Evolutionary conservation across 805 yeast genomes (phyloP), one percentile per base, ranked within the genome.

Genomic region (Blastobotrys americana): DNA sequence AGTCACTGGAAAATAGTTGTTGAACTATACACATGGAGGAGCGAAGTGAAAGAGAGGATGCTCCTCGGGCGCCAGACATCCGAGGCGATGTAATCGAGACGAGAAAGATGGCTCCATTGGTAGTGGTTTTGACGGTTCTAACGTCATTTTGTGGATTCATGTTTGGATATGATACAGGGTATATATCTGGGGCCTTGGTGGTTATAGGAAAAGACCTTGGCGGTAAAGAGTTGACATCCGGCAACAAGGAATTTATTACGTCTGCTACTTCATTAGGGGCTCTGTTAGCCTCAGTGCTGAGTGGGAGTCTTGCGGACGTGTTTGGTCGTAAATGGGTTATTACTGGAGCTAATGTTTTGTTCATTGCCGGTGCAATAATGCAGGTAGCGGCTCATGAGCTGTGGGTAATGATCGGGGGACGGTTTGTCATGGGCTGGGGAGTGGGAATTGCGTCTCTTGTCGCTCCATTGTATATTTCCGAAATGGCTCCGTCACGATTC

Each of bases 131-230:
- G 42, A 84, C 95, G 0, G 69, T 80, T 41, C 51, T 61, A 20
- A 79, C 96, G 0, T 88, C 96, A 5, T 82, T 90, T 50, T 88
- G 96, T 0, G 97, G 97, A 1, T 87, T 89, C 66, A 78, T 90
- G 87, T 90, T 90, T 66, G 98, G 98, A 54, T 90, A 90, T 60
- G 98, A 90, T 64, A 90, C 97, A 0, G 97, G 97, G 54, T 90
- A 90, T 65, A 89, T 90, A 35, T 90, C 97, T 3, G 81, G 94
- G 16, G 97, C 97, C 0, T 71, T 90, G 56, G 95, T 89, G 17
- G 78, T 88, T 31, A 79, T 90, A 39, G 88, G 89, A 9, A 76
- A 78, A 3, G 95, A 85, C 60, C 73, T 90, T 50, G 31, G 31
- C 13, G 67, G 72, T 37, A 71, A 72, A 45, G 56, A 61, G 0